Evolutionary conservation across 192 early-diverging fungal genomes (phyloP), one percentile per base, ranked within the genome.

Genomic region (Phycomyces nitens): DNA sequence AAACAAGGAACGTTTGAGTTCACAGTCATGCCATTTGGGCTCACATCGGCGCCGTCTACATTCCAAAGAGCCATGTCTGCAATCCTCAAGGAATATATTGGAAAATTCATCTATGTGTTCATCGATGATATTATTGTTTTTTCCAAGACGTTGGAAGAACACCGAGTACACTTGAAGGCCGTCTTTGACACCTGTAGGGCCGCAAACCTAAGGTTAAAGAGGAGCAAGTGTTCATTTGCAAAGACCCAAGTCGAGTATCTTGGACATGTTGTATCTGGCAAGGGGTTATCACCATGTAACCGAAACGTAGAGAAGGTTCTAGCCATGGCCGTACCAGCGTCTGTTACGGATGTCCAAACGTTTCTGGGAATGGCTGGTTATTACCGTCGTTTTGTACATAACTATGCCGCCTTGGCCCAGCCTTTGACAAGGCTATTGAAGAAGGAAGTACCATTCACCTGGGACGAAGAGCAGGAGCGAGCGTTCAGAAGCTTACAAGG

Each of bases 21-120:
- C 43, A 24, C 62, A 0, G 82, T 87, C 12, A 68, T 90, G 58
- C 86, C 85, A 0, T 85, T 86, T 58, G 89, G 86, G 0, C 56
- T 92, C 0, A 74, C 72, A 22, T 86, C 85, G 59, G 79, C 80
- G 0, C 87, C 84, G 0, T 82, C 83, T 0, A 77, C 78, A 3
- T 88, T 87, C 66, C 77, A 79, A 62, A 44, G 26, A 1, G 54
- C 80, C 5, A 82, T 83, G 65, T 79, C 75, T 47, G 63, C 70
- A 0, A 47, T 84, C 10, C 63, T 87, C 14, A 26, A 43, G 0
- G 67, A 74, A 3, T 56, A 53, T 18, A 49, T 80, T 11, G 62
- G 68, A 43, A 29, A 65, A 43, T 72, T 65, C n/a, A 26, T 69
- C 16, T 42, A 58, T 14, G 56, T 74, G 0, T 78, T 75, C 16